Conservation (phyloP, 176 grass and related monocot species). For the Leersia perrieri region DNA sequence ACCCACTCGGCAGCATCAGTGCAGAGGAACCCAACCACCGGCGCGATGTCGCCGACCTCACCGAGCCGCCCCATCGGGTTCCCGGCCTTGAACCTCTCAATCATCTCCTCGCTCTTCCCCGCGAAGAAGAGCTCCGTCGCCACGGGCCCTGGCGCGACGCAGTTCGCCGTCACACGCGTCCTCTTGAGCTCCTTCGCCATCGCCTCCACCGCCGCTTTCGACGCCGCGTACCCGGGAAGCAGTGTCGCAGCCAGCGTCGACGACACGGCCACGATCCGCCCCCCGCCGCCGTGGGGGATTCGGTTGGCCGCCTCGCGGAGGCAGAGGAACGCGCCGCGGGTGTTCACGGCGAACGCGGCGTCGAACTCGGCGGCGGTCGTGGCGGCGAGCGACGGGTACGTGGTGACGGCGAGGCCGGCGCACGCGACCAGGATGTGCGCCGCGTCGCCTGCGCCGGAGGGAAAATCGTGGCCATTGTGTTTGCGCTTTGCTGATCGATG, state of each 20-base stretch:
- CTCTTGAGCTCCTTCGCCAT: conserved; percentile 61
- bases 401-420: conserved; percentile 26
- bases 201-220: conserved; percentile 58
- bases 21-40: conserved; percentile 60
- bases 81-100: neutral
- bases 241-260: conserved; percentile 13
- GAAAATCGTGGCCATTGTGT: neutral
- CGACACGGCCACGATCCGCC: conserved; percentile 48
- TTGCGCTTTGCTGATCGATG: neutral
- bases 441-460: neutral
- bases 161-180: conserved; percentile 54
- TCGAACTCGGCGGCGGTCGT: conserved; percentile 39
- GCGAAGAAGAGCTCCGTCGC: conserved; percentile 59
- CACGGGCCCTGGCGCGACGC: conserved; percentile 47
- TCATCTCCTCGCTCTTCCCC: conserved; percentile 46
- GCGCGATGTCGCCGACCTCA: conserved; percentile 39
- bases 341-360: conserved; percentile 37
- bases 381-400: conserved; percentile 13
- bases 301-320: conserved; percentile 46
- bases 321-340: conserved; percentile 55
- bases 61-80: conserved; percentile 56
- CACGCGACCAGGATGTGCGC: conserved; percentile 45
- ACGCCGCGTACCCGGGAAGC: conserved; percentile 37
- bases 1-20: conserved; percentile 57
- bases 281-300: conserved; percentile 38